A percentile compares a stretch with the other conserved stretches of the same genome.
Evolutionary conservation across 176 grass and related monocot species (phyloP).

Genomic region (Musa itinerans): DNA sequence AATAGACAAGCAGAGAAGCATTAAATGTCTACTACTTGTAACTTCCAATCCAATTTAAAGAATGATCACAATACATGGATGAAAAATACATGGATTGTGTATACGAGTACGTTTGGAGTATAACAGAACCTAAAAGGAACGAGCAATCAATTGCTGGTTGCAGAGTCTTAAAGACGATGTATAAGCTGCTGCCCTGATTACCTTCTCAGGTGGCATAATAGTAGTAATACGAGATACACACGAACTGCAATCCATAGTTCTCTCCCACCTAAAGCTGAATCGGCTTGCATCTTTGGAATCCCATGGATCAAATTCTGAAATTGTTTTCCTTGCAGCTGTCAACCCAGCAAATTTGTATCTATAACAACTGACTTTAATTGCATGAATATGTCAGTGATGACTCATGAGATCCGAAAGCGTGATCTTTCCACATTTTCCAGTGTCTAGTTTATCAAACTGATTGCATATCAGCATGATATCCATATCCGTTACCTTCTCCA

Average conservation of each 20-base stretch:
- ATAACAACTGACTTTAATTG: not conserved
- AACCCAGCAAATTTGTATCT: not conserved
- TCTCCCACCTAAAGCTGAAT: not conserved
- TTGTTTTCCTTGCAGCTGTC: not conserved
- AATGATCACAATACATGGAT: not conserved
- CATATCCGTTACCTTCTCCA: constrained; percentile 76
- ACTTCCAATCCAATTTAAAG: not conserved
- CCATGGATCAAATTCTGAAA: not conserved
- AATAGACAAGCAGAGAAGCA: too few species aligned
- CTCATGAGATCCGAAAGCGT: constrained; percentile 76
- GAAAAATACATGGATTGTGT: not conserved
- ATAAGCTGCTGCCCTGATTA: not conserved
- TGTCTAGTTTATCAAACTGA: constrained; percentile 77
- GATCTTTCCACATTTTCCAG: constrained; percentile 74
- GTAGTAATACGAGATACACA: not conserved
- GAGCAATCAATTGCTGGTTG: not conserved
- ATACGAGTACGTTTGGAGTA: not conserved
- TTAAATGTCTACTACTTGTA: not conserved
- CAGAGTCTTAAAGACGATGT: not conserved
- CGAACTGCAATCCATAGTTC: not conserved
- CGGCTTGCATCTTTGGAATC: not conserved
- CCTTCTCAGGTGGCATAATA: too few species aligned
- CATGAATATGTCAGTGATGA: constrained; percentile 29
- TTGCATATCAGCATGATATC: constrained; percentile 66
- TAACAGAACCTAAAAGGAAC: not conserved